Evolutionary conservation across 495 filamentous ascomycete genomes (phyloP), one percentile per base, ranked within the genome.

Genomic region (Annulohypoxylon nitens): DNA sequence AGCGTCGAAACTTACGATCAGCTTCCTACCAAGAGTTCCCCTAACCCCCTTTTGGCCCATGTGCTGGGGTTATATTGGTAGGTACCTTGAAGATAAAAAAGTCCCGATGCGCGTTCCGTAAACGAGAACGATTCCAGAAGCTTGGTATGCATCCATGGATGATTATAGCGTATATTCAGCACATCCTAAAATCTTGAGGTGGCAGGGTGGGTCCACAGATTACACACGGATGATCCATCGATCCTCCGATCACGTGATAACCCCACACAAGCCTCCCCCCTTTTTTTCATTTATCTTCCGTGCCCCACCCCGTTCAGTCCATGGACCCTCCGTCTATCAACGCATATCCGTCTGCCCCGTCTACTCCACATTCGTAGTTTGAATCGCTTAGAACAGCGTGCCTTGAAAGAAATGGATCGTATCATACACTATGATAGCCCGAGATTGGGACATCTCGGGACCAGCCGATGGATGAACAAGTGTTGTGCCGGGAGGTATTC

Each of bases 241-340:
- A 55, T 26, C 20, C 51, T 55, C 51, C 51, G 51, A 9, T 33
- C 51, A 34, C 51, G 26, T 55, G 26, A 33, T 16, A 2, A 14
- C 51, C 51, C 26, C 51, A 14, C 26, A 3, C 12, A 33, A 5
- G 7, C 51, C 26, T 34, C 12, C 51, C 51, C 26, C 14, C 26
- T 30, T 34, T 55, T 23, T 6, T 16, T 16, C 12, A 55, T 55
- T 26, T 26, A 55, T 16, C 51, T 16, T 51, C 48, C 48, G 16
- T 20, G 11, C 51, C 26, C 25, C 51, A 3, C 4, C 25, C 26
- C 26, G 51, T 26, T 20, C 10, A 53, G 20, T 55, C 51, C 51
- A 12, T n/a, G 51, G 51, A 55, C 51, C 51, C 51, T 55, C 51
- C 51, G 51, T 55, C 51, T 26, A 23, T 4, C 23, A 16, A 33